Evolutionary conservation across 768 basidiomycete genomes (phyloP).

Genomic region (Suillus decipiens): DNA sequence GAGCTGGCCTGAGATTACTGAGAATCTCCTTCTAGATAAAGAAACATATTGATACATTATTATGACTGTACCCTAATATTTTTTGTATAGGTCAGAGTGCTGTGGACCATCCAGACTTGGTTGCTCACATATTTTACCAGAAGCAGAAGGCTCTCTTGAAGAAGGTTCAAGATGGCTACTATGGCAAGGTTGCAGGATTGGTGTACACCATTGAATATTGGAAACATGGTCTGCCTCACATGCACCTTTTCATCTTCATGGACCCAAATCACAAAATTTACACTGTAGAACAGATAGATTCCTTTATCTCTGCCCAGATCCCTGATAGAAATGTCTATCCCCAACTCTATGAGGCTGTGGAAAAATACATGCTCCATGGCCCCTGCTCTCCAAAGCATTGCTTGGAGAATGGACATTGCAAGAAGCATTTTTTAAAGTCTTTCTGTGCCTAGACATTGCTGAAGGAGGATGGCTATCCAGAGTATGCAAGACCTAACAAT

Average conservation of each 20-base stretch:
- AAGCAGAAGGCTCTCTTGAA: constrained; percentile 41
- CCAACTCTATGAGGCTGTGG: constrained; percentile 40
- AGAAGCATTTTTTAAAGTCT: constrained; percentile 44
- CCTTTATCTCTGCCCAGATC: constrained; percentile 40
- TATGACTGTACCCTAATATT: neutral
- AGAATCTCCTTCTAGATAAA: constrained; percentile 33
- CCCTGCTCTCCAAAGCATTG: constrained; percentile 39
- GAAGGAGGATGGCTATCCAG: constrained; percentile 44
- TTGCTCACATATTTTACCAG: constrained; percentile 44
- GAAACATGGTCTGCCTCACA: constrained; percentile 56
- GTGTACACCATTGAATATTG: constrained; percentile 61
- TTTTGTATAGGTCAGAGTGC: constrained; percentile 30
- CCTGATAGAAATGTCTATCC: constrained; percentile 44
- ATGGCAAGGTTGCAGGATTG: constrained; percentile 43
- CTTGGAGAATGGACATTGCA: constrained; percentile 43
- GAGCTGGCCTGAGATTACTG: no score
- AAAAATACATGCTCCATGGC: constrained; percentile 48
- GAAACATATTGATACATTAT: neutral
- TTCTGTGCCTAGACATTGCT: constrained; percentile 38
- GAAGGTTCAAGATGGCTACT: constrained; percentile 40
- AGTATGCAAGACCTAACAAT: constrained; percentile 38
- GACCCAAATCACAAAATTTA: constrained; percentile 32
- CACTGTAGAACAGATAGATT: constrained; percentile 41
- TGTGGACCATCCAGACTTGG: constrained; percentile 50
- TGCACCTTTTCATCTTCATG: constrained; percentile 51